Base-by-base conservation (phyloP, 805 yeast species). In the Martiniozyma abietophila region DNA sequence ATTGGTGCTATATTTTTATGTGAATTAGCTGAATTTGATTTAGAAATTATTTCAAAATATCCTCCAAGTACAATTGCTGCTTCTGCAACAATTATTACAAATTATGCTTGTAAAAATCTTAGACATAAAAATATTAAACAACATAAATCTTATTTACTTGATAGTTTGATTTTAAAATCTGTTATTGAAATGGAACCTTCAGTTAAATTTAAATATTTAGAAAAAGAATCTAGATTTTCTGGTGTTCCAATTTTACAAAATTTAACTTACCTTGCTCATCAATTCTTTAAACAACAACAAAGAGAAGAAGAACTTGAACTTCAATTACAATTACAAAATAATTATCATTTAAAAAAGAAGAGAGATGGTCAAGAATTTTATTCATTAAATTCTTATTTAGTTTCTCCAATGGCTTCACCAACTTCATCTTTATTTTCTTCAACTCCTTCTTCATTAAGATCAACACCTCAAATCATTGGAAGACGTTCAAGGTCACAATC, bases 21-120 rank as follows among this genome's bases (percentile, higher is more conserved):
- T 47, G 86, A 80, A 50, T 58, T 79, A 46, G 65, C 76, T 35
- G 76, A 74, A 40, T 77, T 80, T 53, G 71, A 76, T 50, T 68
- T 73, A 32, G 68, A 67, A 39, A 57, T 78, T 38, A 69, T 75
- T 37, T 69, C 72, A 50, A 65, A 64, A 42, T 70, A 57, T 44
- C 50, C 68, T 3, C 50, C 65, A 6, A 61, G 67, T 23, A 56
- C 65, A 27, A 58, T 71, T 34, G 67, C 80, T 28, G 61, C 69
- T 38, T 71, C 79, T 28, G 64, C 80, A 5, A 56, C 69, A 23
- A 48, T 64, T 23, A 40, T 76, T 27, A 65, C 71, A 18, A 57
- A 64, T 35, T 59, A 67, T 8, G 61, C 76, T 29, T 59, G 69
- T 31, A 56, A 63, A 22, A 58, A 62, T 32, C 52, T 65, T 33